phyloP scores from a whole-genome alignment of 371 early-diverging fungal species.

The Umbelopsis sp. region DNA sequence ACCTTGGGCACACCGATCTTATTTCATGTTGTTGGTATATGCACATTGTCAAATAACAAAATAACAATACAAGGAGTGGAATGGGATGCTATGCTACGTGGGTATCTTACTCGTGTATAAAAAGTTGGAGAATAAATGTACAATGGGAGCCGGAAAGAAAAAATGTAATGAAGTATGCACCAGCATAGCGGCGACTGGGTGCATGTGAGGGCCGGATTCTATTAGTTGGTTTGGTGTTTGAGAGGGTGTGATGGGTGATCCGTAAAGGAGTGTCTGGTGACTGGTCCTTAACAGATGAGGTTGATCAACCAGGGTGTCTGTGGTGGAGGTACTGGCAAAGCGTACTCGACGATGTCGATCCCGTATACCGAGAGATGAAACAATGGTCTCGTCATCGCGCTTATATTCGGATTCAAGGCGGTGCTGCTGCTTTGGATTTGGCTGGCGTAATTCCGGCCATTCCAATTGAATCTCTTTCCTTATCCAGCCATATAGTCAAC shows the following conservation, averaged over 20 bases:
- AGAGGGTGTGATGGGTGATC: not conserved
- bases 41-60: not conserved
- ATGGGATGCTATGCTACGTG: not conserved
- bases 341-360: not conserved
- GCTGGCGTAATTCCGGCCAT: not conserved
- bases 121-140: not conserved
- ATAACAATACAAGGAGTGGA: not conserved
- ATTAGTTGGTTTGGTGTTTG: not conserved
- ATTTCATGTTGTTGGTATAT: no score
- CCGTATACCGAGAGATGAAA: not conserved
- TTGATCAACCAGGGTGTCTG: not conserved
- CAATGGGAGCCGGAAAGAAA: conserved; percentile 10
- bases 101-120: not conserved
- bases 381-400: not conserved
- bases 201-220: not conserved
- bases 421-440: no score
- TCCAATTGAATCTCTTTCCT: conserved; percentile 4
- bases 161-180: conserved; percentile 4
- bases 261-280: not conserved
- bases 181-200: not conserved
- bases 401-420: not conserved
- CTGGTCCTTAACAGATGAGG: not conserved
- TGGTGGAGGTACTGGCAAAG: conserved; percentile 7
- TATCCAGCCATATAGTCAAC: conserved; percentile 19
- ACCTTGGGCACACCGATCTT: no score